phyloP scores from a whole-genome alignment of 2,329 filamentous ascomycete species.

The Calonectria hawksworthii region DNA sequence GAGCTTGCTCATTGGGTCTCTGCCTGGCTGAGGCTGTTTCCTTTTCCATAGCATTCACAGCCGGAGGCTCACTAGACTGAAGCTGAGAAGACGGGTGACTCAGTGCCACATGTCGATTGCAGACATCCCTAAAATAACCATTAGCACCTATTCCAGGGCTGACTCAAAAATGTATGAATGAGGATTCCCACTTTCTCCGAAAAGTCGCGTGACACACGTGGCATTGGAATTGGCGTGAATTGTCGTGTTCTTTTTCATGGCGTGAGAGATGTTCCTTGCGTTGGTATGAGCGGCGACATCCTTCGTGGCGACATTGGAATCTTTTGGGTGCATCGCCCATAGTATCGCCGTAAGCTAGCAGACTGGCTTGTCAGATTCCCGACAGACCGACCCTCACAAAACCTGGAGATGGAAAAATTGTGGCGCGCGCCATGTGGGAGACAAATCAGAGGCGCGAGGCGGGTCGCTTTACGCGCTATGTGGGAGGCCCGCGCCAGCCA shows the following conservation, averaged over 20 bases:
- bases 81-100: neutral
- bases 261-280: neutral
- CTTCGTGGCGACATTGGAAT: neutral
- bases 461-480: neutral
- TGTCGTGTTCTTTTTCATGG: neutral
- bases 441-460: neutral
- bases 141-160: neutral
- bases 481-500: too few species aligned
- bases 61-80: neutral
- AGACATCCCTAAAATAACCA: neutral
- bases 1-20: neutral
- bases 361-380: neutral
- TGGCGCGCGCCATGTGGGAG: neutral
- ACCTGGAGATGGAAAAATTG: neutral
- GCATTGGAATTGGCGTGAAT: neutral
- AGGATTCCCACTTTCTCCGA: neutral
- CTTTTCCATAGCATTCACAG: neutral
- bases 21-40: neutral
- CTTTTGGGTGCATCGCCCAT: neutral
- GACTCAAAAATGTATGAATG: too few species aligned
- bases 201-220: neutral
- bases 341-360: neutral
- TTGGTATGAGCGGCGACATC: neutral
- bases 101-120: neutral
- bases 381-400: neutral